Evolutionary conservation across 495 filamentous ascomycete genomes (phyloP), one percentile per base, ranked within the genome.

Genomic region (Penicillium mononematosum): DNA sequence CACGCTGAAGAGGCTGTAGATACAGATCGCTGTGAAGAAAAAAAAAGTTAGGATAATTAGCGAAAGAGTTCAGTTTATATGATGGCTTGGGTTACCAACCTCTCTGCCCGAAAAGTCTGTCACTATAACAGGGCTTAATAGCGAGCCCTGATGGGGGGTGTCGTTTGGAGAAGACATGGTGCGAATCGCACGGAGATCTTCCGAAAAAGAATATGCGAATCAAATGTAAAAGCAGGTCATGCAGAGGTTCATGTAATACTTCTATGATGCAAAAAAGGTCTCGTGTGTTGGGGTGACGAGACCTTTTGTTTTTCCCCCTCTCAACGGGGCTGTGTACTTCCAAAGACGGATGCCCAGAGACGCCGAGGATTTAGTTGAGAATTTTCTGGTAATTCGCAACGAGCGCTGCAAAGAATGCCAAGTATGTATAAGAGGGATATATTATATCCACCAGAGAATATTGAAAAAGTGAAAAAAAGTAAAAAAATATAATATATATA

Each of bases 161-260:
- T 59, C 41, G 12, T 67, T 53, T 43, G 61, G 50, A 17, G 63
- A 62, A 55, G 66, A 58, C 66, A 69, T 69, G 36, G 45, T n/a
- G 47, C 41, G 42, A 22, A n/a, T 34, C 42, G 36, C 48, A 45
- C 54, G 47, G 14, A 52, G 36, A n/a, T 56, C 29, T 44, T 46
- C 44, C 24, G 44, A 10, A 4, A 4, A n/a, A 55, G 32, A 17
- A 20, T 44, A 10, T 45, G 52, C 19, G 19, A 46, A 47, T 38
- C 14, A 38, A 41, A 31, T 24, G 17, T 17, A 36, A 24, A 4
- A 39, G 32, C 22, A 10, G 6, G 9, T n/a, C 50, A 29, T 42
- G n/a, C 8, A 45, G 31, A 19, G n/a, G 19, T 39, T 27, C 17
- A 38, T 25, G 10, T 32, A 39, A 55, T 46, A 36, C 11, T 39